Evolutionary conservation across 768 basidiomycete species (phyloP).

Genomic region (Boletus tomentosulus): DNA sequence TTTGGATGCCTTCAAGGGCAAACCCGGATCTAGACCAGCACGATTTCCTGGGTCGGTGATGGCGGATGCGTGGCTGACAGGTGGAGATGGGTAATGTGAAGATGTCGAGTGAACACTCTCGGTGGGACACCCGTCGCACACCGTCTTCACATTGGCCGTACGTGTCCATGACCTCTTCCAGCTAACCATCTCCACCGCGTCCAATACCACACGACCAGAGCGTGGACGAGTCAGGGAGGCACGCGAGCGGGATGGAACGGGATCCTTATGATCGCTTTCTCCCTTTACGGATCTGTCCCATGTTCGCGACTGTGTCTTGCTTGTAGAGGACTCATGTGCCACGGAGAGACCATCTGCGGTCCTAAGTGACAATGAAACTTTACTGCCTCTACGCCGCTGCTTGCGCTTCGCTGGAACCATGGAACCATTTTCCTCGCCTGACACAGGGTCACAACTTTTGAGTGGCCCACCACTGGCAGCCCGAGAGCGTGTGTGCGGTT

Average conservation of each 20-base stretch:
- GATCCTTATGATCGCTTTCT: background rate
- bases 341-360: background rate
- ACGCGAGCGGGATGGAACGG: background rate
- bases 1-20: slow-evolving; percentile 14
- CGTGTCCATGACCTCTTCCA: background rate
- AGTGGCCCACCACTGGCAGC: too few species aligned
- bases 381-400: background rate
- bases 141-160: background rate
- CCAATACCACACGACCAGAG: slow-evolving; percentile 10
- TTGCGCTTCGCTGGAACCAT: slow-evolving; percentile 1
- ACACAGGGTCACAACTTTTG: background rate
- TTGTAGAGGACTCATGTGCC: background rate
- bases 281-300: background rate
- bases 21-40: background rate
- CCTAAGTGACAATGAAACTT: background rate
- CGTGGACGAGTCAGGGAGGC: background rate
- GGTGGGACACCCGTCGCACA: background rate
- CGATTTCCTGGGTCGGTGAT: background rate
- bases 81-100: slow-evolving; percentile 7
- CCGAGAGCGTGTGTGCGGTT: background rate
- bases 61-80: background rate
- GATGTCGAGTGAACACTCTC: background rate
- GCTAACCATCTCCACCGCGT: slow-evolving; percentile 18
- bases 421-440: background rate
- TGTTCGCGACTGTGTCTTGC: background rate